Conservation (phyloP, 2,329 filamentous ascomycete genomes). For the Lasiodiplodia sp. region DNA sequence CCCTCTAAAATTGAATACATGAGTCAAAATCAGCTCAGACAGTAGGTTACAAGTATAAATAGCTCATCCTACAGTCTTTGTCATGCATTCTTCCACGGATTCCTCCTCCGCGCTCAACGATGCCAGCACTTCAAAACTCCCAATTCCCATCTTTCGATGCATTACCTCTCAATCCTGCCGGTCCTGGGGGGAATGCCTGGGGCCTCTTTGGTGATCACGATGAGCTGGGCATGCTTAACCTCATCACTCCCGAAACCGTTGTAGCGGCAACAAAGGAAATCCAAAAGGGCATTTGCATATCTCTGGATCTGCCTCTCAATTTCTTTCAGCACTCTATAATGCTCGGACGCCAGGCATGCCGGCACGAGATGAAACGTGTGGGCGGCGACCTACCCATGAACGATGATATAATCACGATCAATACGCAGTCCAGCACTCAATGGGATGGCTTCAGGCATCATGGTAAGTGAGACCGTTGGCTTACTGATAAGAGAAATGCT, state of each 20-base stretch:
- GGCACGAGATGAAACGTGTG: conserved; percentile 40
- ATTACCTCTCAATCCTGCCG: too few relatives aligned
- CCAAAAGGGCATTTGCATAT: conserved; percentile 48
- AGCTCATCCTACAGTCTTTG: too few relatives aligned
- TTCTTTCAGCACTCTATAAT: conserved; percentile 39
- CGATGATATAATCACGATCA: conserved; percentile 47
- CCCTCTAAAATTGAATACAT: too few relatives aligned
- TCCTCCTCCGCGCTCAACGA: too few relatives aligned
- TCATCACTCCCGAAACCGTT: conserved; percentile 58
- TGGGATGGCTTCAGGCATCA: conserved; percentile 52
- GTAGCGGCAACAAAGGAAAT: conserved; percentile 55
- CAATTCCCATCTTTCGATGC: too few relatives aligned
- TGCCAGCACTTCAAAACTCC: too few relatives aligned
- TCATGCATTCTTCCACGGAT: too few relatives aligned
- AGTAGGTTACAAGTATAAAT: too few relatives aligned
- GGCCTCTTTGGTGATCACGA: conserved; percentile 61
- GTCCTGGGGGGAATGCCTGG: conserved; percentile 59
- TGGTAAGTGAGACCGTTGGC: background rate
- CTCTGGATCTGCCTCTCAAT: conserved; percentile 51
- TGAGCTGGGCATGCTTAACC: conserved; percentile 63
- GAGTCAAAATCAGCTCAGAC: too few relatives aligned
- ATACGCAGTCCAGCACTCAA: conserved; percentile 49
- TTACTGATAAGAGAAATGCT: conserved; percentile 41
- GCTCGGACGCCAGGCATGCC: conserved; percentile 44
- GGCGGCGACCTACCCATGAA: conserved; percentile 44